Percentiles rank a stretch among this genome's conserved stretches.
Evolutionary conservation across 129 eudicot genomes (phyloP).

Genomic region (Oenanthe sinensis): DNA sequence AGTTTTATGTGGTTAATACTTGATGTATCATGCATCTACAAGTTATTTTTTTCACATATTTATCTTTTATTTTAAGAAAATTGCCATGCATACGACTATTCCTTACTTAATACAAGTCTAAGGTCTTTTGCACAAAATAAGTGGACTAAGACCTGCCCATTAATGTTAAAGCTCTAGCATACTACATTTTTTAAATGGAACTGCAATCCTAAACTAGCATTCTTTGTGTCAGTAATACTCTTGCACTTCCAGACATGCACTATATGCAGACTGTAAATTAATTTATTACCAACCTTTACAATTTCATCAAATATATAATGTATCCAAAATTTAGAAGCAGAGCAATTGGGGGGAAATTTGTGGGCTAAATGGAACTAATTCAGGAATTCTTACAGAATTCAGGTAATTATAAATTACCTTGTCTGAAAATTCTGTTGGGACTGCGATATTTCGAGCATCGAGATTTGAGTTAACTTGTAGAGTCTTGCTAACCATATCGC

Average conservation of each 20-base stretch:
- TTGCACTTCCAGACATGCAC: background rate
- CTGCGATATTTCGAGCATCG: slow-evolving; percentile 20
- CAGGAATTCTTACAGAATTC: background rate
- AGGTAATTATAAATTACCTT: slow-evolving; percentile 28
- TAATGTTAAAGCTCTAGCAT: background rate
- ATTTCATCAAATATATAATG: too few species aligned
- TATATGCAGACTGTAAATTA: background rate
- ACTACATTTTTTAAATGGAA: background rate
- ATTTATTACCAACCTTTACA: background rate
- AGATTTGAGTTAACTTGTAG: slow-evolving; percentile 11
- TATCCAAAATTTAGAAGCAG: background rate
- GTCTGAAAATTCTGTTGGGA: slow-evolving; percentile 19
- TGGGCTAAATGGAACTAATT: background rate
- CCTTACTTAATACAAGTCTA: background rate
- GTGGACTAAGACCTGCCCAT: background rate
- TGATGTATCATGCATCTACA: background rate
- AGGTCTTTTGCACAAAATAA: background rate
- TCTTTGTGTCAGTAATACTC: background rate
- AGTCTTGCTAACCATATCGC: slow-evolving; percentile 17
- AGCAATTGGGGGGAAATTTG: background rate
- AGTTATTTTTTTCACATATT: background rate
- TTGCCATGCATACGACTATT: background rate
- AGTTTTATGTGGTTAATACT: background rate
- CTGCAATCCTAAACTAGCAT: background rate
- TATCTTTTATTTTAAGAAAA: background rate